A percentile compares a stretch with the other conserved stretches of the same genome.
phyloP scores from a whole-genome alignment of 495 filamentous ascomycete genomes.

The Mycothermus thermophilus region DNA sequence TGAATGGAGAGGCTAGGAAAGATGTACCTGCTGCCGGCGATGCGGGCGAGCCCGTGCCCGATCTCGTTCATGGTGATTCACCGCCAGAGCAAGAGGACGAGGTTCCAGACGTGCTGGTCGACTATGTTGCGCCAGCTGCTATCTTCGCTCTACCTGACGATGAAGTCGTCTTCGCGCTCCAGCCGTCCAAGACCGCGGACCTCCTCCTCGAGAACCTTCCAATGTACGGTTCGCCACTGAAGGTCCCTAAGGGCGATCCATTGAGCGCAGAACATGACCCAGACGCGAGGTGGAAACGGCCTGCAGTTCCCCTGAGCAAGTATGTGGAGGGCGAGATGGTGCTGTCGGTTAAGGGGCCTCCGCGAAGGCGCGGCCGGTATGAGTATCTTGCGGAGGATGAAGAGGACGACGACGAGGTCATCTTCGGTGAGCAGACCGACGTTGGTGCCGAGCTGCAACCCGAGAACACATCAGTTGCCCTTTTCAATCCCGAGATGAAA shows the following conservation, averaged over 20 bases:
- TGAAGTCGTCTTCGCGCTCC: slow-evolving; percentile 66
- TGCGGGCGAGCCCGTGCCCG: slow-evolving; percentile 50
- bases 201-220: slow-evolving; percentile 79
- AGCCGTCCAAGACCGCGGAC: slow-evolving; percentile 60
- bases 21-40: slow-evolving; percentile 15
- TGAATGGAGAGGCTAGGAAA: slow-evolving; percentile 10
- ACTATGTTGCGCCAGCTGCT: slow-evolving; percentile 49
- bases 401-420: slow-evolving; percentile 36
- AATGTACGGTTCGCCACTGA: slow-evolving; percentile 53
- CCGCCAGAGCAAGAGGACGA: slow-evolving; percentile 35
- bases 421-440: slow-evolving; percentile 32
- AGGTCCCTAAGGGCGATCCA: slow-evolving; percentile 41
- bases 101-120: slow-evolving; percentile 24
- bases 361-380: slow-evolving; percentile 64
- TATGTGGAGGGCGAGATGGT: slow-evolving; percentile 71
- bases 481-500: slow-evolving; percentile 85
- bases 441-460: slow-evolving; percentile 39
- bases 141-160: slow-evolving; percentile 73
- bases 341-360: slow-evolving; percentile 49
- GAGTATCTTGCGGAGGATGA: slow-evolving; percentile 59
- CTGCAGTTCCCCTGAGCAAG: slow-evolving; percentile 73
- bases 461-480: slow-evolving; percentile 62
- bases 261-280: slow-evolving; percentile 42
- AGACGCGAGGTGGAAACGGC: slow-evolving; percentile 58
- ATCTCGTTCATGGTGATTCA: slow-evolving; percentile 47